phyloP scores from a whole-genome alignment of 352 stramenopile genomes.

The Phytophthora uliginosa region DNA sequence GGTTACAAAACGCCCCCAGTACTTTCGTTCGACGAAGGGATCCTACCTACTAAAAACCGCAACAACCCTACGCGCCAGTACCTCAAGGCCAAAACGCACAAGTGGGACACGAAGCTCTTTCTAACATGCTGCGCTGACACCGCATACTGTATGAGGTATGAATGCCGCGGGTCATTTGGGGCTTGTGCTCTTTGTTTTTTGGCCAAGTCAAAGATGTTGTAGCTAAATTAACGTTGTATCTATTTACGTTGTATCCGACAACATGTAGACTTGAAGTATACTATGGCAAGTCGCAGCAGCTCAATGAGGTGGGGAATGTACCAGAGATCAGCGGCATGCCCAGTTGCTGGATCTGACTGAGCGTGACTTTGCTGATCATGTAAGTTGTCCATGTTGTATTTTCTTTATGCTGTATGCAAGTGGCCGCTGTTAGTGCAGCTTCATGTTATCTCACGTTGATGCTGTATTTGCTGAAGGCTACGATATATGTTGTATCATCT shows the following conservation, averaged over 20 bases:
- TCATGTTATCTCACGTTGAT: too few relatives aligned
- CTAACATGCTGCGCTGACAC: slow-evolving; percentile 20
- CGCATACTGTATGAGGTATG: slow-evolving; percentile 19
- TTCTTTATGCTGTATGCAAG: neutral
- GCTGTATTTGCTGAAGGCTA: too few relatives aligned
- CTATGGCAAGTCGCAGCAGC: slow-evolving; percentile 2
- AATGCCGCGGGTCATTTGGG: neutral
- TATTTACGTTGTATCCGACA: neutral
- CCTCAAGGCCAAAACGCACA: slow-evolving; percentile 19
- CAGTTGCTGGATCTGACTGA: slow-evolving; percentile 9
- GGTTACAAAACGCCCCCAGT: slow-evolving; percentile 14
- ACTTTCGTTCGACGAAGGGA: slow-evolving; percentile 10
- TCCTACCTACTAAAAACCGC: slow-evolving; percentile 1
- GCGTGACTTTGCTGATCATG: neutral
- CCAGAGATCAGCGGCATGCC: slow-evolving; percentile 11
- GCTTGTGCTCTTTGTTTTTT: slow-evolving; percentile 7
- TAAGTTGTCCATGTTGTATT: slow-evolving; percentile 8
- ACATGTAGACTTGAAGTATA: slow-evolving; percentile 24
- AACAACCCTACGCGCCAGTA: slow-evolving; percentile 25
- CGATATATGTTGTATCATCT: too few relatives aligned
- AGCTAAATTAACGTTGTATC: slow-evolving; percentile 11
- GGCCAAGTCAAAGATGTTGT: slow-evolving; percentile 21
- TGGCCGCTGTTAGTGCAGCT: too few relatives aligned
- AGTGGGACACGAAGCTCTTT: slow-evolving; percentile 24
- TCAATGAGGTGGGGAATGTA: neutral